Evolutionary conservation across 805 yeast genomes (phyloP).

Genomic region (Teunomyces cretensis): DNA sequence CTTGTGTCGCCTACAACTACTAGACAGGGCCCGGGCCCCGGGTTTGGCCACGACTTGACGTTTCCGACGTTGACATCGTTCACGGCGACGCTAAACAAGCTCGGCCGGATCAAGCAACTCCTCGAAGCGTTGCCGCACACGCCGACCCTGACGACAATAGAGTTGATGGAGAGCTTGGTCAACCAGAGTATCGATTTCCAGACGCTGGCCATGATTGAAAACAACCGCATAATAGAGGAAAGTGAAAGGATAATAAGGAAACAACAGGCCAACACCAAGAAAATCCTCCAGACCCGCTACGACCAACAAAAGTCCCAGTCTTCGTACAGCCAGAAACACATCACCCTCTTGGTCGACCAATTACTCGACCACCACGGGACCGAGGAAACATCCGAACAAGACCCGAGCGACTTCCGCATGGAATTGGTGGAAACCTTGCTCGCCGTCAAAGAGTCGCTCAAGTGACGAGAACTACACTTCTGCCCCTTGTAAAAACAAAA

Average conservation of each 20-base stretch:
- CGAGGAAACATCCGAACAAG: not conserved
- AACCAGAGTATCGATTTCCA: constrained; percentile 1
- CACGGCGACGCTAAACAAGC: not conserved
- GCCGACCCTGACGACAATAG: not conserved
- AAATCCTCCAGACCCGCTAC: constrained; percentile 4
- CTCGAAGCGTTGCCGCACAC: not conserved
- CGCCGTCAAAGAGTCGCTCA: not conserved
- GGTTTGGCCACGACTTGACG: not conserved
- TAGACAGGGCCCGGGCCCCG: not conserved
- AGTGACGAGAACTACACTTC: not conserved
- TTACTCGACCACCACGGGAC: not conserved
- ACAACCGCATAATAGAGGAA: constrained; percentile 5
- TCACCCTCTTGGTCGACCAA: not conserved
- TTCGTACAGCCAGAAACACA: not conserved
- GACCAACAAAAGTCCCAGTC: not conserved
- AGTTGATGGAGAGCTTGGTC: not conserved
- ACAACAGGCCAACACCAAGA: constrained; percentile 5
- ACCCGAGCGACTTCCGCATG: not conserved
- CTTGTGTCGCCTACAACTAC: not conserved
- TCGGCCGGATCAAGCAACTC: not conserved
- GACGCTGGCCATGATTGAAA: constrained; percentile 3
- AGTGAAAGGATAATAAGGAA: constrained; percentile 4
- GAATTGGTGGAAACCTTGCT: constrained; percentile 2
- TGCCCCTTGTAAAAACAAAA: not conserved
- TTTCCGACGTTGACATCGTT: constrained; percentile 1